Percentiles rank a stretch among this genome's conserved stretches.
phyloP scores from a whole-genome alignment of 2,329 filamentous ascomycete species.

The Nigrospora oryzae region DNA sequence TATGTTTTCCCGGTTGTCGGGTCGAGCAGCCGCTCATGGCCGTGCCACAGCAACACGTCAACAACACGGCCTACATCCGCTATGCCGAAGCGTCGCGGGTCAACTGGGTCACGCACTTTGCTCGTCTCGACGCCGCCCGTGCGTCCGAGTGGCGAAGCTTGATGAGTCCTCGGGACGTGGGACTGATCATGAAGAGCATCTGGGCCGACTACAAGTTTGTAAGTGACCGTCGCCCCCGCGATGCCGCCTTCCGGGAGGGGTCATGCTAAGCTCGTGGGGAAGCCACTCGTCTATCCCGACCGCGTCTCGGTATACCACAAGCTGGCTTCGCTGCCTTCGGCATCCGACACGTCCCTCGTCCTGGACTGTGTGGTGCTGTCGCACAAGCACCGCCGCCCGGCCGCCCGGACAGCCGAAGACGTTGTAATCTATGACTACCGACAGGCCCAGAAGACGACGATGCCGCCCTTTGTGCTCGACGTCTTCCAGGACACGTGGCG shows the following conservation, averaged over 20 bases:
- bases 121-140: slow-evolving; percentile 52
- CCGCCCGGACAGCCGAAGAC: slow-evolving; percentile 70
- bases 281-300: slow-evolving; percentile 82
- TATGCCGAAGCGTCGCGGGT: slow-evolving; percentile 77
- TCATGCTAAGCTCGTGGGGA: background rate
- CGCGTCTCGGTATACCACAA: slow-evolving; percentile 78
- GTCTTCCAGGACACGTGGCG: slow-evolving; percentile 51
- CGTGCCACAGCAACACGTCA: slow-evolving; percentile 58
- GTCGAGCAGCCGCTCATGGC: background rate
- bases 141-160: slow-evolving; percentile 59
- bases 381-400: slow-evolving; percentile 62
- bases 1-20: background rate
- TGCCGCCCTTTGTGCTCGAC: slow-evolving; percentile 53
- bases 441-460: slow-evolving; percentile 42
- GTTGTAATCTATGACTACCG: slow-evolving; percentile 72
- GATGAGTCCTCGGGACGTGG: slow-evolving; percentile 55
- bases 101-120: slow-evolving; percentile 69
- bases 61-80: slow-evolving; percentile 76
- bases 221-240: slow-evolving; percentile 20
- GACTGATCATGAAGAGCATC: slow-evolving; percentile 73
- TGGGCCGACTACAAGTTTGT: slow-evolving; percentile 85
- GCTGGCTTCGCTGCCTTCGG: slow-evolving; percentile 44
- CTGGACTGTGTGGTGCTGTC: slow-evolving; percentile 62
- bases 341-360: slow-evolving; percentile 40
- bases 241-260: background rate